Evolutionary conservation across 805 yeast species (phyloP).

Genomic region (Teunomyces atbi): DNA sequence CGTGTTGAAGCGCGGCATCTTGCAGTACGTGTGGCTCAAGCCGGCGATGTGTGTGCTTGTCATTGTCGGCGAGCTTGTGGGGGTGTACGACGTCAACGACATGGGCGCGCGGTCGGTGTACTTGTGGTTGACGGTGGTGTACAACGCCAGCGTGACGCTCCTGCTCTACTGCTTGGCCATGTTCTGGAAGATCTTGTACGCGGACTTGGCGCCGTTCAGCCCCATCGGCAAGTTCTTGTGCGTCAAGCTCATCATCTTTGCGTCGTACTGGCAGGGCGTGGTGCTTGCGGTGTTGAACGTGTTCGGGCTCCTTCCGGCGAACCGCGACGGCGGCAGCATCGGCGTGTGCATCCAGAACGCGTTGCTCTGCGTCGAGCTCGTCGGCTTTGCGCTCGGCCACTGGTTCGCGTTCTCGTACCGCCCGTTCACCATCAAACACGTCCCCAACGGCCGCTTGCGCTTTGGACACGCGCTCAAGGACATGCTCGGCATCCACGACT

Average conservation of each 20-base stretch:
- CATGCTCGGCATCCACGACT: constrained; percentile 72
- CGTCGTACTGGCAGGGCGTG: constrained; percentile 96
- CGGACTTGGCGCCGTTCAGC: constrained; percentile 71
- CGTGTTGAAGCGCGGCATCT: constrained; percentile 73
- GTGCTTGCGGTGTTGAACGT: constrained; percentile 53
- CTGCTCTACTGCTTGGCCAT: constrained; percentile 83
- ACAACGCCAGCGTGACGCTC: constrained; percentile 76
- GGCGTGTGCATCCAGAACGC: constrained; percentile 75
- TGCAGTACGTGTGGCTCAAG: constrained; percentile 95
- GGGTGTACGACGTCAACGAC: constrained; percentile 51
- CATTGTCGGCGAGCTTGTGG: constrained; percentile 44
- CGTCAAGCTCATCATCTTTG: constrained; percentile 91
- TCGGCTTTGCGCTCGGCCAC: constrained; percentile 86
- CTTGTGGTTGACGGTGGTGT: constrained; percentile 64
- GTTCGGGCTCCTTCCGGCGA: constrained; percentile 42
- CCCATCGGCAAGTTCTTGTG: constrained; percentile 93
- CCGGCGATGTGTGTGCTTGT: constrained; percentile 71
- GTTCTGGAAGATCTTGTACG: constrained; percentile 89
- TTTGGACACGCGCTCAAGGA: constrained; percentile 69
- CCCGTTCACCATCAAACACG: constrained; percentile 59
- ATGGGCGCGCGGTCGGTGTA: constrained; percentile 50
- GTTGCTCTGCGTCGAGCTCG: constrained; percentile 75
- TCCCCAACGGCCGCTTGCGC: constrained; percentile 69
- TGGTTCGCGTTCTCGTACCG: constrained; percentile 78
- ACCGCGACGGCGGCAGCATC: constrained; percentile 28